Base-by-base conservation (phyloP, 495 filamentous ascomycete genomes). In the Annulohypoxylon nitens region DNA sequence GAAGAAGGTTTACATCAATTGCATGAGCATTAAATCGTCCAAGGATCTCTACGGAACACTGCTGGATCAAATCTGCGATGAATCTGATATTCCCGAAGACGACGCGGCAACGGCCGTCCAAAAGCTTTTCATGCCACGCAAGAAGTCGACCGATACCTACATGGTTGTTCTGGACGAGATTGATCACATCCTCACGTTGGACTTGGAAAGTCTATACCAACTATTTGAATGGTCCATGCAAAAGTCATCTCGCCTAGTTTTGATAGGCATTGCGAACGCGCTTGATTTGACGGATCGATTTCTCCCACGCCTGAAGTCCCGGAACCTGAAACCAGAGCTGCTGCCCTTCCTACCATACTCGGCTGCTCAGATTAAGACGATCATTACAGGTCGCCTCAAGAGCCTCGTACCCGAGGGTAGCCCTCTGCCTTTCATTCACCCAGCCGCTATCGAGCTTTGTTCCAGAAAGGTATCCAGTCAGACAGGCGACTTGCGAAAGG, bases 211-310 rank as follows among this genome's bases (percentile, higher is more conserved):
- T 41, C 85, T 99, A 14, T 97, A 97, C 80, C 92, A 89, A 30
- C 81, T 99, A 36, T 98, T 99, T 67, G 93, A 97, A 73, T 97
- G 94, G 93, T 95, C 97, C 12, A 83, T 98, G 67, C 87, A 91
- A 20, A 86, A 85, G 61, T 88, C 88, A 4, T 98, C 95, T 2
- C 89, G 88, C 9, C 88, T 99, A 2, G 82, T 95, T 23, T 81
- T 98, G 25, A 87, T 99, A 43, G 96, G 96, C 43, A 98, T 99
- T 75, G 97, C 96, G 57, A 99, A 99, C 75, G 97, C 96, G 1
- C 86, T 99, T 61, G 96, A 99, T 76, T 82, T 99, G 45, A 98
- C 97, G 0, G 95, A 98, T 76, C 93, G 97, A 18, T 97, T 97
- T 69, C 88, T 99, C 16, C 96, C 97, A 37, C 92, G 96, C 10